phyloP scores from a whole-genome alignment of 2,329 filamentous ascomycete genomes.

The Colletotrichum magnum region DNA sequence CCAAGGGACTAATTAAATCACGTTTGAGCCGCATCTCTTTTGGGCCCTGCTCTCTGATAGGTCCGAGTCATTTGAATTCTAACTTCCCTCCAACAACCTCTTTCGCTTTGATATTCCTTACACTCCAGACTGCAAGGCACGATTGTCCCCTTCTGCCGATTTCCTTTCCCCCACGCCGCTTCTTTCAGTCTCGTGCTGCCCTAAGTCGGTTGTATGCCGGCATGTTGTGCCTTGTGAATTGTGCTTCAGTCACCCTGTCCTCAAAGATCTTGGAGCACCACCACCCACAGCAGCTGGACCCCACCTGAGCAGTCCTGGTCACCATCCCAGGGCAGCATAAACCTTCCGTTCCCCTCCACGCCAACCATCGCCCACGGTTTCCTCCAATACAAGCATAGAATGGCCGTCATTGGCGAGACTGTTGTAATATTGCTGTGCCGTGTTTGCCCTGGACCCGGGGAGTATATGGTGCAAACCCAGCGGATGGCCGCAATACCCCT shows the following conservation, averaged over 20 bases:
- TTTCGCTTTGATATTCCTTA: conserved; percentile 5
- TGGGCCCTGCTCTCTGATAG: conserved; percentile 40
- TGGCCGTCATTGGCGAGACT: not conserved
- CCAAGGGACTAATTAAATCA: conserved; percentile 38
- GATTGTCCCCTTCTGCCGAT: not conserved
- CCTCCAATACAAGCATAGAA: not conserved
- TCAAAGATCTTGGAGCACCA: conserved; percentile 31
- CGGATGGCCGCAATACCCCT: conserved; percentile 21
- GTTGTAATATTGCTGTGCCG: not conserved
- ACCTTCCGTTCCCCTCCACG: conserved; percentile 24
- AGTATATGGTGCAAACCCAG: not conserved
- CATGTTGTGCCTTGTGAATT: conserved; percentile 19
- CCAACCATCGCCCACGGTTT: not conserved
- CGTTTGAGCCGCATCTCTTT: conserved; percentile 42
- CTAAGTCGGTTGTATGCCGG: not conserved
- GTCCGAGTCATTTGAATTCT: conserved; percentile 41
- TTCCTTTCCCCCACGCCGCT: not conserved
- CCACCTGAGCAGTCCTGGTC: conserved; percentile 26
- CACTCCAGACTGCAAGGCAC: conserved; percentile 1
- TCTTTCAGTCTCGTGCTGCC: not conserved
- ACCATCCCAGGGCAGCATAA: conserved; percentile 22
- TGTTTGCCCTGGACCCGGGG: not conserved
- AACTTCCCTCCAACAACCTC: conserved; percentile 25
- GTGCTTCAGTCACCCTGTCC: conserved; percentile 17
- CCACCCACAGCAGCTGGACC: conserved; percentile 28